Conservation (phyloP, 1,284 basidiomycete species). For the Trichosporon coremiiforme region DNA sequence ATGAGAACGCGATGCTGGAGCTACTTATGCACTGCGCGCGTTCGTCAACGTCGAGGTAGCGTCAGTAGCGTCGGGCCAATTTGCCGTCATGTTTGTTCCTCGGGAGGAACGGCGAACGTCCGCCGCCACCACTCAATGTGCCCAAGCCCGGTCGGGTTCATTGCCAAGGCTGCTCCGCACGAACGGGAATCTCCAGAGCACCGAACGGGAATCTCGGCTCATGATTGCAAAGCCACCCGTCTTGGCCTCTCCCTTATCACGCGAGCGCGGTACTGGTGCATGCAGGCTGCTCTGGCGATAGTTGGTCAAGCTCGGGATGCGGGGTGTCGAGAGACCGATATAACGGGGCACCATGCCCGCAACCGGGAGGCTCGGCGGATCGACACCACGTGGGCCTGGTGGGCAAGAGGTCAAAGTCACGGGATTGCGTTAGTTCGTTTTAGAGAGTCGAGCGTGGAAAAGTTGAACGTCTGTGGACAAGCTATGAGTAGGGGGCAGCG, state of each 20-base stretch:
- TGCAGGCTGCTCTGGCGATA: not conserved
- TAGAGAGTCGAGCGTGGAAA: not conserved
- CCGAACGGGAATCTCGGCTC: conserved; percentile 3
- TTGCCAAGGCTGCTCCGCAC: not conserved
- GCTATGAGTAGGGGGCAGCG: not conserved
- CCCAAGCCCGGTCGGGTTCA: not conserved
- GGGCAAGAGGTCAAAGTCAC: not conserved
- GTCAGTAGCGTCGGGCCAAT: not conserved
- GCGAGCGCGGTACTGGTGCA: not conserved
- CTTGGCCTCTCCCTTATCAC: no score
- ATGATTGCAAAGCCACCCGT: conserved; percentile 1
- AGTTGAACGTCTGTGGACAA: not conserved
- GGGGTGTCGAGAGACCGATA: no score
- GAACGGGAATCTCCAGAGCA: not conserved
- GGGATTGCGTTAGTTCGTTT: not conserved
- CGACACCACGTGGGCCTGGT: not conserved
- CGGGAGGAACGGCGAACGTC: not conserved
- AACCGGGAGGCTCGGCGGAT: not conserved
- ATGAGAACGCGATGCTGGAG: not conserved
- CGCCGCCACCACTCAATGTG: not conserved
- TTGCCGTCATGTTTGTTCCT: not conserved
- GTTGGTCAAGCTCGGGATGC: no score
- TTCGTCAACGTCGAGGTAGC: not conserved
- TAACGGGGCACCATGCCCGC: not conserved
- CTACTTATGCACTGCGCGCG: not conserved